A percentile compares a stretch with the other conserved stretches of the same genome.
phyloP scores from a whole-genome alignment of 2,329 filamentous ascomycete species.

The Xylariales sp. region DNA sequence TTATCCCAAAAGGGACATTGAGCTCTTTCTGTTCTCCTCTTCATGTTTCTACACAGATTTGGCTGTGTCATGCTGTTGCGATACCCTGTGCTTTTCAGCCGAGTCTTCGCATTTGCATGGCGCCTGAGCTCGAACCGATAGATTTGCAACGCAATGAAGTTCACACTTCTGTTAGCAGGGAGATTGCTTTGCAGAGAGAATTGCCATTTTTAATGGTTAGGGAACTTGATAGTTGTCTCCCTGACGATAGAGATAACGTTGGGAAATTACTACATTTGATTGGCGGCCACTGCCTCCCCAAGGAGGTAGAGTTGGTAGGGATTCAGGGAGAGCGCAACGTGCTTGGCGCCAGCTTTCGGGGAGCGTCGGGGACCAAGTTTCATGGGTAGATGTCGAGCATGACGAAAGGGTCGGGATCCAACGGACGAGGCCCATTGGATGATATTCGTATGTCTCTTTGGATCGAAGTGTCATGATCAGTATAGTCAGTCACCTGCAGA shows the following conservation, averaged over 20 bases:
- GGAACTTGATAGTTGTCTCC: constrained; percentile 7
- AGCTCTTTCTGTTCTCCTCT: constrained; percentile 26
- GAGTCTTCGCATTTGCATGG: constrained; percentile 27
- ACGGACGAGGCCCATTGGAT: no score
- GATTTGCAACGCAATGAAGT: constrained; percentile 30
- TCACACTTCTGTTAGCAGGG: constrained; percentile 30
- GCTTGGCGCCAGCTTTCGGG: no score
- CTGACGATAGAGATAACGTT: constrained; percentile 9
- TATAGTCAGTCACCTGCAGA: no score
- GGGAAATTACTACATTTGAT: constrained; percentile 16
- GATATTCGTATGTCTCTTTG: no score
- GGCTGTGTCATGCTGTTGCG: constrained; percentile 28
- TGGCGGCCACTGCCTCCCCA: no score
- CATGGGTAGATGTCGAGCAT: no score
- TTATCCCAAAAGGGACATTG: constrained; percentile 10
- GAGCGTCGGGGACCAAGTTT: no score
- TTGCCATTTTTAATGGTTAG: constrained; percentile 8
- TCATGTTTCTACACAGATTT: constrained; percentile 22
- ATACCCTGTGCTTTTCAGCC: constrained; percentile 28
- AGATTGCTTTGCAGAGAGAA: constrained; percentile 11
- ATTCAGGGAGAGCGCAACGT: no score
- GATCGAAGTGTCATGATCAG: no score
- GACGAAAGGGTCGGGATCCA: no score
- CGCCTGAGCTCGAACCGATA: constrained; percentile 28
- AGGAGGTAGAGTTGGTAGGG: no score